These are phyloP conservation scores for Stylosanthes scabra DNA, from an alignment of 331 rosid species.

Conservation along the genomic window DNA sequence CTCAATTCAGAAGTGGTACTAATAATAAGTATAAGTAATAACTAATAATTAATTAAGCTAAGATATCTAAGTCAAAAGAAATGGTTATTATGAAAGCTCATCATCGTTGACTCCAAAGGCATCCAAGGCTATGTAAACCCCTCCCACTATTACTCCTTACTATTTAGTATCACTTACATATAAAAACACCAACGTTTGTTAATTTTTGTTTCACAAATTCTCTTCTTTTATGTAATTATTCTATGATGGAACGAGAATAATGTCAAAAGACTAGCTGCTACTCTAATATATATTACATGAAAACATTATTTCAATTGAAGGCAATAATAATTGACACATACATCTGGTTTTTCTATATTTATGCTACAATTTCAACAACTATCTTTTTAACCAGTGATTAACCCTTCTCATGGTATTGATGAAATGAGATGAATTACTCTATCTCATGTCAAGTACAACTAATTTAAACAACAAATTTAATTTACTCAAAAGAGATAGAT, in stretches of 20 bases:
- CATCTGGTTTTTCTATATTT: neutral
- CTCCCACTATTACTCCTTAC: no score
- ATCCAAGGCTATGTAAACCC: no score
- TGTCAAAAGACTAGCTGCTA: constrained; percentile 32
- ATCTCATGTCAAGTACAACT: neutral
- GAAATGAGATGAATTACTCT: neutral
- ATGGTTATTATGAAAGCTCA: no score
- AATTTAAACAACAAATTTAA: neutral
- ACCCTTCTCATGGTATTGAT: neutral
- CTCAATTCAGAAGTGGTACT: no score
- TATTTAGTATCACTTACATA: no score
- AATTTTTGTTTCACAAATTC: neutral
- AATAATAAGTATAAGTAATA: no score
- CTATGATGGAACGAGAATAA: no score
- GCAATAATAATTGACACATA: neutral
- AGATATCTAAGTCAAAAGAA: no score
- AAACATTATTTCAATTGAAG: neutral
- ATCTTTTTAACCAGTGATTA: neutral
- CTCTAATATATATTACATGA: constrained; percentile 16
- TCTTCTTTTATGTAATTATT: neutral
- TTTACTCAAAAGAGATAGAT: no score
- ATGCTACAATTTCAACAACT: neutral
- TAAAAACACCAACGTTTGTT: neutral
- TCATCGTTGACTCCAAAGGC: no score
- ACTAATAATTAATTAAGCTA: no score